Conservation (phyloP, 1,284 basidiomycete genomes). For the Termitomyces sp. region DNA sequence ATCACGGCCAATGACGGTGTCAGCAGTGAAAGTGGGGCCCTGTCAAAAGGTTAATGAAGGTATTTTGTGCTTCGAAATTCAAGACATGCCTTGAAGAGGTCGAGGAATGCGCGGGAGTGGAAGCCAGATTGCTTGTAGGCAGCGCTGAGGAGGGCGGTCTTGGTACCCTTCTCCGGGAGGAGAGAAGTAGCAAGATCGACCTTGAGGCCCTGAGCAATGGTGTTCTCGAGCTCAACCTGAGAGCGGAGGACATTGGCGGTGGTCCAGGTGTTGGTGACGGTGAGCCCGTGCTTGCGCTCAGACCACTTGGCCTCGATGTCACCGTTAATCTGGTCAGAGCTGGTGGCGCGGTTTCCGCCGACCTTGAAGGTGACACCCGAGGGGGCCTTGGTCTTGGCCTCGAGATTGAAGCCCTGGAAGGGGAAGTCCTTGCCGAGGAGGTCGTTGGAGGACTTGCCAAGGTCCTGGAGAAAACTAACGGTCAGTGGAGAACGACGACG, state of each 20-base stretch:
- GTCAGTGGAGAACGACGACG: neutral
- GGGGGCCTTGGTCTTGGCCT: slow-evolving; percentile 95
- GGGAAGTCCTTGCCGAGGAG: slow-evolving; percentile 92
- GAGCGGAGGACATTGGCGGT: slow-evolving; percentile 89
- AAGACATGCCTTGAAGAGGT: slow-evolving; percentile 84
- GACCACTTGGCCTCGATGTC: slow-evolving; percentile 91
- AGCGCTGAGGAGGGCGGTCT: slow-evolving; percentile 78
- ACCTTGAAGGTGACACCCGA: slow-evolving; percentile 88
- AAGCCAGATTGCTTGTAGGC: slow-evolving; percentile 96
- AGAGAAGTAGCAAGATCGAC: slow-evolving; percentile 86
- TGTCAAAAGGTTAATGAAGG: slow-evolving; percentile 27
- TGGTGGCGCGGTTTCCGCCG: slow-evolving; percentile 71
- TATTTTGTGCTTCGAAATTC: slow-evolving; percentile 8
- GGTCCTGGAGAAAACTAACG: slow-evolving; percentile 65
- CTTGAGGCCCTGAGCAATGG: slow-evolving; percentile 97
- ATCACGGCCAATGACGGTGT: slow-evolving; percentile 93
- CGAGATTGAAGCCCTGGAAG: slow-evolving; percentile 74
- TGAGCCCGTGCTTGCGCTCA: slow-evolving; percentile 86
- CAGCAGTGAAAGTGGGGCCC: slow-evolving; percentile 97
- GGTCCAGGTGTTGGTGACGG: slow-evolving; percentile 92
- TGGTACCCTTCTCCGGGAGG: slow-evolving; percentile 80
- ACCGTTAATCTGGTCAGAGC: slow-evolving; percentile 68
- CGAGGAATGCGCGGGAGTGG: slow-evolving; percentile 89
- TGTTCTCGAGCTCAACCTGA: slow-evolving; percentile 95
- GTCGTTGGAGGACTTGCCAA: slow-evolving; percentile 97